Conservation (phyloP, 2,329 filamentous ascomycete genomes). For the Tolypocladium guangdongense region DNA sequence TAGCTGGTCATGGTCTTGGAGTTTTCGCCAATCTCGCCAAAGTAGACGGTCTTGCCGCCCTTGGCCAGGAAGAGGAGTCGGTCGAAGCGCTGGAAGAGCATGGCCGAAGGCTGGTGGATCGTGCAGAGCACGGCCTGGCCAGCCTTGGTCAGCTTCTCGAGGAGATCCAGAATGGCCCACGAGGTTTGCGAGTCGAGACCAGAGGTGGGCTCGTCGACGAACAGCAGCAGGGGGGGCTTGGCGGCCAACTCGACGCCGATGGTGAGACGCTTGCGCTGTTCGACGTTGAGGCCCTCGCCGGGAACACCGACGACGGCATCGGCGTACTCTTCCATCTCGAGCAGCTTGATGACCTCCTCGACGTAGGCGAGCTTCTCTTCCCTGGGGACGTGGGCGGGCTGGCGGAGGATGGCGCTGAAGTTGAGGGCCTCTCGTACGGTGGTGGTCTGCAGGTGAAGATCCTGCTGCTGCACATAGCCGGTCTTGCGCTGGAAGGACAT, state of each 20-base stretch:
- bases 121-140: constrained; percentile 94
- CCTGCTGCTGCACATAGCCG: constrained; percentile 86
- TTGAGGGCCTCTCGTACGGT: constrained; percentile 82
- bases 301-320: constrained; percentile 86
- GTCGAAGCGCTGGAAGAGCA: constrained; percentile 88
- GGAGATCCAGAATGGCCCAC: constrained; percentile 79
- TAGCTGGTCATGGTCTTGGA: constrained; percentile 59
- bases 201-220: constrained; percentile 90
- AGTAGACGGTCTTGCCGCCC: constrained; percentile 72
- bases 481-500: constrained; percentile 84
- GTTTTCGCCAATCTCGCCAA: constrained; percentile 65
- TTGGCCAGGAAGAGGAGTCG: constrained; percentile 66
- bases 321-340: constrained; percentile 84
- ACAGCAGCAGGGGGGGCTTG: constrained; percentile 79
- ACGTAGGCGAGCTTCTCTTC: constrained; percentile 80
- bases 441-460: constrained; percentile 73
- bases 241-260: constrained; percentile 95
- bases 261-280: constrained; percentile 67
- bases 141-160: constrained; percentile 80
- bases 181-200: constrained; percentile 89
- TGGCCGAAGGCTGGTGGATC: constrained; percentile 92
- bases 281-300: constrained; percentile 70
- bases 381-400: constrained; percentile 61
- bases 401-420: constrained; percentile 78
- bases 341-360: constrained; percentile 77